Base-by-base conservation (phyloP, 2,329 filamentous ascomycete genomes). In the Aspergillus phoenicis region DNA sequence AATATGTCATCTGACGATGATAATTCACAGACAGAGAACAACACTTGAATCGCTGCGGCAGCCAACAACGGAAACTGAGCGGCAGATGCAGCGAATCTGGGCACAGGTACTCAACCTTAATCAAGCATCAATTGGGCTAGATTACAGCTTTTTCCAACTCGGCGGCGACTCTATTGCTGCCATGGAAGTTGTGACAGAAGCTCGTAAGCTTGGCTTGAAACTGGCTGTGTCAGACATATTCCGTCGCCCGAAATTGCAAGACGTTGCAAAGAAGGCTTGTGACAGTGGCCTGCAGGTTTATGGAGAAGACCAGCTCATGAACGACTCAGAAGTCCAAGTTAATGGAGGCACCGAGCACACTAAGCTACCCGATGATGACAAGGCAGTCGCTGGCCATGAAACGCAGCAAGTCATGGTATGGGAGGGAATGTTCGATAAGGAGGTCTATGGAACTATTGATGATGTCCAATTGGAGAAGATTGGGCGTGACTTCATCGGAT, bases 131-230 rank as follows among this genome's bases (percentile, higher is more conserved):
- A 51, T 51, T 17, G 48, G 48, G 5, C 10, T 51, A 15, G 24
- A 51, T 15, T 8, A 30, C 13, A 30, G 24, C 26, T 51, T 51
- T 30, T 30, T 51, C 8, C 33, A 39, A 17, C 17, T 49, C 22
- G 58, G 58, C n/a, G 58, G 58, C 10, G 58, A 60, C 58, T 49
- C 41, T 11, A 60, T 60, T 39, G 30, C 58, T 3, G 58, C 41
- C 20, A 60, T 55, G 52, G 26, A 43, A 17, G 24, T 60, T 3
- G 41, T 49, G 8, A 38, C 58, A 4, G 17, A 39, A 41, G 28
- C 28, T 51, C 58, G 58, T 4, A 8, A 55, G 49, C 15, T 17
- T 6, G 33, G 43, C 11, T 28, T 47, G 15, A 43, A 17, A 15
- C 57, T 60, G 3, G 33, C 30, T 2, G 28, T 60, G 33, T 24